These are phyloP conservation scores for Mortierella sp. DNA, from an alignment of 371 early-diverging fungal species.

Conservation along the genomic window DNA sequence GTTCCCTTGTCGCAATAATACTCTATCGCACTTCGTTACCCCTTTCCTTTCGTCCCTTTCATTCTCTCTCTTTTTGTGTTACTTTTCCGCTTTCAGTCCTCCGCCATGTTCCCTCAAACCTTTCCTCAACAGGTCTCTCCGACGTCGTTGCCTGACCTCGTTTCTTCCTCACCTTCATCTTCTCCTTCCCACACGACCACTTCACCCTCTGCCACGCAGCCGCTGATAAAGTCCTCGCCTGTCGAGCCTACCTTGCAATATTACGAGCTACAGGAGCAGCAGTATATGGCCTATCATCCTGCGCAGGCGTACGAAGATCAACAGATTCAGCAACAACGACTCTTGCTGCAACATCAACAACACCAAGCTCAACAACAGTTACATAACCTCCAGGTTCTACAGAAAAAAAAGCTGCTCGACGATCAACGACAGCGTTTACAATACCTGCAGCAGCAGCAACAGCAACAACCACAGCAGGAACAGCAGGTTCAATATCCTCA, in stretches of 20 bases:
- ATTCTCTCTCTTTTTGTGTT: too few relatives aligned
- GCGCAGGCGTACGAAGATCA: background rate
- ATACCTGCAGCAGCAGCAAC: conserved; percentile 10
- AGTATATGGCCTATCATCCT: background rate
- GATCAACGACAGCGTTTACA: conserved; percentile 13
- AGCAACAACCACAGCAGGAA: conserved; percentile 7
- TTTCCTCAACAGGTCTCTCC: too few relatives aligned
- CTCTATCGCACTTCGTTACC: conserved; percentile 1
- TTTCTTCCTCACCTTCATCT: conserved; percentile 15
- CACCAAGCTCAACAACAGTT: conserved; percentile 28
- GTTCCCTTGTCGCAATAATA: conserved; percentile 7
- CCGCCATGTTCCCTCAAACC: conserved; percentile 32
- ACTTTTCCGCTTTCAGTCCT: background rate
- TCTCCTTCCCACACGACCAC: conserved; percentile 3
- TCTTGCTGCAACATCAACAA: conserved; percentile 29
- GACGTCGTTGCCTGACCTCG: conserved; percentile 1
- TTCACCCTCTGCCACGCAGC: conserved; percentile 5
- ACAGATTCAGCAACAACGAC: conserved; percentile 20
- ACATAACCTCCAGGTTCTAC: conserved; percentile 25
- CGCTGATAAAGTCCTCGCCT: background rate
- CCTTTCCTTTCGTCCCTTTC: background rate
- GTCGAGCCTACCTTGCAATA: conserved; percentile 1
- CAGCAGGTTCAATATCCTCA: background rate
- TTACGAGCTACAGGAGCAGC: background rate
- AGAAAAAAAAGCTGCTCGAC: conserved; percentile 24